Evolutionary conservation across 2,329 filamentous ascomycete species (phyloP), one percentile per base, ranked within the genome.

Genomic region (Monilinia fructicola): DNA sequence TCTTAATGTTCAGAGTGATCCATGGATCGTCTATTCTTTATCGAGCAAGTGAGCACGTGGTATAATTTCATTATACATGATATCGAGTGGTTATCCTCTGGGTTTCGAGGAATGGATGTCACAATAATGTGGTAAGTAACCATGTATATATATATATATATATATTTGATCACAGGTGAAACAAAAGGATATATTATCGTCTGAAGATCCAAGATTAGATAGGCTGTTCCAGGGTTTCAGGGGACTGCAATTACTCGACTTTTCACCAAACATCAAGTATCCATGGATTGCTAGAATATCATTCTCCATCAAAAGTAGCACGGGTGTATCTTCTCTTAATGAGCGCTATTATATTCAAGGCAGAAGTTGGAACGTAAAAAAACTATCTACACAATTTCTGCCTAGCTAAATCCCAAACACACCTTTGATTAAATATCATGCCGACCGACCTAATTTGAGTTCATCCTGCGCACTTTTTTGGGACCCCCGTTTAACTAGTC

Each of bases 351-450:
- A 48, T 60, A 38, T 50, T 50, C 28, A 38, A 26, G 42, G 42
- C 56, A 18, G 35, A 35, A 16, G 28, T 18, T 16, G 11, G 2
- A 42, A 40, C 31, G 16, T n/a, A 12, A 11, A 60, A 60, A 56
- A 40, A 38, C 21, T 52, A 50, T 26, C n/a, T 50, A 61, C 23
- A 61, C 46, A 48, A 11, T 44, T 26, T 26, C 28, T 40, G 4
- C 2, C 14, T 14, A 31, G 53, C 21, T 38, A 31, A 58, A 61
- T 40, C 23, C 16, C n/a, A 50, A 61, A 50, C 14, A 10, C 44
- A 50, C 58, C 35, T n/a, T 46, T 26, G 14, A 38, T 38, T 35
- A 48, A 48, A 48, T 61, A 50, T 38, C 56, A 61, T 50, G 44
- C 58, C 44, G n/a, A 26, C 56, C 56, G 23, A 26, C 56, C 56